Conservation (phyloP, 2,329 filamentous ascomycete genomes). For the Colletotrichum sp. region DNA sequence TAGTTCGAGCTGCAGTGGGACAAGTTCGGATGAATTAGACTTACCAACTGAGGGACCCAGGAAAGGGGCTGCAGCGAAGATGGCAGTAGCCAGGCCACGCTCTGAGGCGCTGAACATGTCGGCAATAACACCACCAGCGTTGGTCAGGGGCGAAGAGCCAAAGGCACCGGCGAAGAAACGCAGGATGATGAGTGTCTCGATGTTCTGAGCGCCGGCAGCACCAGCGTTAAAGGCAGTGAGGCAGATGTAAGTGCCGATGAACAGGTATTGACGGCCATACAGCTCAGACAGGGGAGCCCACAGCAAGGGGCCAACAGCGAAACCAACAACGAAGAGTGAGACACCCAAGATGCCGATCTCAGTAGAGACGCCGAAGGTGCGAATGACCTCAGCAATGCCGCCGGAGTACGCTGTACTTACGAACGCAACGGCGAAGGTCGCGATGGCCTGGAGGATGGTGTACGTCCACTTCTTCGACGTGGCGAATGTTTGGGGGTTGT, state of each 20-base stretch:
- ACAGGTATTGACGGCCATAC: slow-evolving; percentile 65
- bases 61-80: slow-evolving; percentile 72
- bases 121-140: slow-evolving; percentile 66
- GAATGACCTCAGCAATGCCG: slow-evolving; percentile 55
- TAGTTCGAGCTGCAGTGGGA: slow-evolving; percentile 65
- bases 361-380: slow-evolving; percentile 50
- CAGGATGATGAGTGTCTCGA: slow-evolving; percentile 64
- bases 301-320: slow-evolving; percentile 64
- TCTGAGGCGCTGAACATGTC: slow-evolving; percentile 62
- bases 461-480: slow-evolving; percentile 65
- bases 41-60: slow-evolving; percentile 68
- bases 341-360: slow-evolving; percentile 54
- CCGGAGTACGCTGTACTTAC: slow-evolving; percentile 67
- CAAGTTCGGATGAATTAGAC: slow-evolving; percentile 62
- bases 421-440: slow-evolving; percentile 69
- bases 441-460: slow-evolving; percentile 62
- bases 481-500: slow-evolving; percentile 67
- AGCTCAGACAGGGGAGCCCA: slow-evolving; percentile 71
- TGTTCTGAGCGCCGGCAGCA: slow-evolving; percentile 61
- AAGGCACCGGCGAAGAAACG: slow-evolving; percentile 69
- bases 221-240: slow-evolving; percentile 68
- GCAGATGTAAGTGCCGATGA: slow-evolving; percentile 59
- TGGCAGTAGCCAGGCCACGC: slow-evolving; percentile 62
- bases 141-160: slow-evolving; percentile 66
- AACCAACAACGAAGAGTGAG: slow-evolving; percentile 52